Percentiles rank a stretch among this genome's conserved stretches.
Conservation (phyloP, 208 protist genomes). For the Naegleria gruberi region DNA sequence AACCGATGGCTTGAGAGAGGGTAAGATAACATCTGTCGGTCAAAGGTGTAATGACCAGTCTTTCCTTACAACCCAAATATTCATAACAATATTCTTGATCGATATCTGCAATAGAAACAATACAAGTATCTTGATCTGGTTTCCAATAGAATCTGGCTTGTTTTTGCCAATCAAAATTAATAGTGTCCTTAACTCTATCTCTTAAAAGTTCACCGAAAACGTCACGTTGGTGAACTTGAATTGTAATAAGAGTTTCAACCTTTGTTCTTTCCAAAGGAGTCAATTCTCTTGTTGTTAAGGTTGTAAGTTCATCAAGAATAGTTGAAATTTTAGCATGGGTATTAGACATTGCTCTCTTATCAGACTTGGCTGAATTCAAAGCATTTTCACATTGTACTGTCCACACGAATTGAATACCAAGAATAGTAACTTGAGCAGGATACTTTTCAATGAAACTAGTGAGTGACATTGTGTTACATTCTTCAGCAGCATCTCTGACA, state of each 20-base stretch:
- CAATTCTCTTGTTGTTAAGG: slow-evolving; percentile 73
- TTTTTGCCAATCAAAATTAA: slow-evolving; percentile 52
- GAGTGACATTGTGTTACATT: slow-evolving; percentile 70
- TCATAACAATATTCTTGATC: slow-evolving; percentile 89
- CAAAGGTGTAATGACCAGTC: slow-evolving; percentile 81
- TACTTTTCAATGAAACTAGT: slow-evolving; percentile 82
- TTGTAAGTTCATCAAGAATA: slow-evolving; percentile 78
- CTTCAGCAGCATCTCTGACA: slow-evolving; percentile 70
- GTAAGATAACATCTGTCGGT: slow-evolving; percentile 92
- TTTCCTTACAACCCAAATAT: slow-evolving; percentile 86
- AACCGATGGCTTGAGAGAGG: slow-evolving; percentile 84
- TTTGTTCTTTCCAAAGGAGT: slow-evolving; percentile 78
- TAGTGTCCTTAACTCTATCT: slow-evolving; percentile 10
- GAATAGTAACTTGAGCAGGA: slow-evolving; percentile 63
- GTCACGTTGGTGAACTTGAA: slow-evolving; percentile 87
- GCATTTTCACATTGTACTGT: slow-evolving; percentile 67
- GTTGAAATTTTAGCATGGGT: slow-evolving; percentile 54
- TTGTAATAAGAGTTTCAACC: slow-evolving; percentile 86
- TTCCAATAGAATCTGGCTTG: slow-evolving; percentile 86
- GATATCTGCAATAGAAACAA: slow-evolving; percentile 81
- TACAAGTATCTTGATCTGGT: slow-evolving; percentile 69
- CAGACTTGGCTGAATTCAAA: slow-evolving; percentile 58
- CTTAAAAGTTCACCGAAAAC: slow-evolving; percentile 69
- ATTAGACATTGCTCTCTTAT: slow-evolving; percentile 58
- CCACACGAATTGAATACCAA: slow-evolving; percentile 34